Evolutionary conservation across 148 eudicot species (phyloP), one percentile per base, ranked within the genome.

Genomic region (Euryodendron excelsum): DNA sequence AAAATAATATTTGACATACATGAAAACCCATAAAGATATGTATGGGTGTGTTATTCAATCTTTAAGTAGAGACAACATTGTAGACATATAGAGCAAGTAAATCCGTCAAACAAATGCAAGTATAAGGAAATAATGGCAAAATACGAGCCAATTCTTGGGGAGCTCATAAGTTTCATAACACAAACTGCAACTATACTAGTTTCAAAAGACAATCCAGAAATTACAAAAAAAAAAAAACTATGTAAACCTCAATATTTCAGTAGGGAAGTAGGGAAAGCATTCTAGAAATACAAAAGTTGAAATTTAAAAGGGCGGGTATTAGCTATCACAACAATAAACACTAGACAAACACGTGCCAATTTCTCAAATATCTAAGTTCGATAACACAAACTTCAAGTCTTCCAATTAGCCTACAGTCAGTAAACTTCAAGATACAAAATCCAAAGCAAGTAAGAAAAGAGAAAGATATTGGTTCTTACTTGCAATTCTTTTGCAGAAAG

Each of bases 401-500:
- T 62, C 69, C 30, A 44, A 45, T 37, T 30, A 61, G 30, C 18
- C 15, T n/a, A 12, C 6, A 48, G 21, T 23, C 63, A 59, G 25
- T 70, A 15, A 64, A 30, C 15, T 20, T 13, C 27, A 13, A 53
- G 11, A 67, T 39, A 4, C 23, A 12, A 66, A 17, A 70, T 5
- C 33, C 17, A 23, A 52, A 44, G 55, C 61, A 12, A 15, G 47
- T 11, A 28, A 60, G 36, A 23, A 10, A 41, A 13, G 21, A 18
- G 71, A 67, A 37, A 45, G 21, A 37, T 63, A 23, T 17, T 18
- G 28, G 63, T 47, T 23, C 82, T 81, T 84, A 94, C 98, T 92
- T 94, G 98, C 79, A 94, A 64, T 79, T 94, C 98, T 88, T 94
- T 92, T 0, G 98, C 98, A 80, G 98, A 94, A 82, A 94, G 98